A percentile compares a stretch with the other conserved stretches of the same genome.
These are phyloP conservation scores for Phytophthora parvispora DNA, from an alignment of 352 stramenopile genomes.

Conservation along the genomic window DNA sequence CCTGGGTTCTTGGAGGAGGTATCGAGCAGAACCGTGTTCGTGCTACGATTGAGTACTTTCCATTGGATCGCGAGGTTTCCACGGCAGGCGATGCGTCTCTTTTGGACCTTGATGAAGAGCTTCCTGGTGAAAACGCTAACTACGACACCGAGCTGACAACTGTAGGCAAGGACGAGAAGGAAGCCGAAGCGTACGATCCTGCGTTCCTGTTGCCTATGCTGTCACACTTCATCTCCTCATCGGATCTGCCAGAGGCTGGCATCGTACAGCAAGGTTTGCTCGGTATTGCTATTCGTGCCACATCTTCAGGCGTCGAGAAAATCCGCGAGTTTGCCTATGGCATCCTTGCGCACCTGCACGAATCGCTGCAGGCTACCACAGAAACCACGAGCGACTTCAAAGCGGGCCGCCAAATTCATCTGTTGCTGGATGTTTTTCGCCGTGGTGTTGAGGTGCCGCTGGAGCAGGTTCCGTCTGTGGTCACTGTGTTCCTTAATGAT, in stretches of 20 bases:
- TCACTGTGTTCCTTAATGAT: conserved; percentile 90
- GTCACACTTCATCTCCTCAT: conserved; percentile 80
- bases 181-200: conserved; percentile 66
- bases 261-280: conserved; percentile 82
- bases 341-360: conserved; percentile 82
- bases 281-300: conserved; percentile 74
- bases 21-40: conserved; percentile 74
- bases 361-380: conserved; percentile 69
- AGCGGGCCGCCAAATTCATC: conserved; percentile 76
- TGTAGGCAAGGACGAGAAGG: conserved; percentile 7
- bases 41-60: conserved; percentile 78
- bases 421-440: conserved; percentile 85
- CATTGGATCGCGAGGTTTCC: conserved; percentile 56
- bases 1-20: conserved; percentile 72
- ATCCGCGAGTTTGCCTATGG: conserved; percentile 79
- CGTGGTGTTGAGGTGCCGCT: conserved; percentile 64
- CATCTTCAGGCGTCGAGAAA: conserved; percentile 65
- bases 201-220: conserved; percentile 85
- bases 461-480: conserved; percentile 68
- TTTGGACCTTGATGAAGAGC: conserved; percentile 39
- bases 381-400: conserved; percentile 69
- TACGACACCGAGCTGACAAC: conserved; percentile 8
- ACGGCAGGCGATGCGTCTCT: conserved; percentile 34
- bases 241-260: conserved; percentile 59
- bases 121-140: conserved; percentile 4